Base-by-base conservation (phyloP, 306 rosid genomes). In the Citrullus amarus region DNA sequence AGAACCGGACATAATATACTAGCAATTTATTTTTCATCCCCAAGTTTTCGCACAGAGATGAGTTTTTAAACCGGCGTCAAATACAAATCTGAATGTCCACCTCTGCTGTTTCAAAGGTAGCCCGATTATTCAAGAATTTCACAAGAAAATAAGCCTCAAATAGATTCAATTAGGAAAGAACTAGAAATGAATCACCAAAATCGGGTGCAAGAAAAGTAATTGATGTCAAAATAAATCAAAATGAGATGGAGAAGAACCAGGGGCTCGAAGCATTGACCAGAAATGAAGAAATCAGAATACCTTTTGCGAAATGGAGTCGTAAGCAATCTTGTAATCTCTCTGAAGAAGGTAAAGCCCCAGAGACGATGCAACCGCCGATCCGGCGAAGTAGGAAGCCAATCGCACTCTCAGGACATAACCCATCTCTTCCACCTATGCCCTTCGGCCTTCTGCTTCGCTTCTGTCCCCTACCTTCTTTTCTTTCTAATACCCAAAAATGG, bases 371-470 rank as follows among this genome's bases (percentile, higher is more conserved):
- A 82, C 83, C 43, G 99, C 97, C 32, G 96, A 97, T 4, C 99
- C 97, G 9, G 89, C 76, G 82, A 92, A 92, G 86, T 92, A 92
- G 38, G 97, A 89, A 6, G 97, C 97, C 82, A 93, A 81, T 88
- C 97, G 85, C 76, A 91, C 98, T 66, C 98, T 80, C 78, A 91
- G 82, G 54, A 95, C 88, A 80, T 88, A 95, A 75, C 98, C 98
- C 98, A 95, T 95, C 62, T 78, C 57, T 63, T 22, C 80, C 25
- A 12, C 57, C 18, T 50, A 44, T 15, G 15, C 36, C 20, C 43
- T 70, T n/a, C 62, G 15, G n/a, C 20, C 43, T 70, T n/a, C 62
- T 12, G 10, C 63, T 25, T 55, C 18, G 8, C 67, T 48, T 20
- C 80, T 13, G 15, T n/a, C 3, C 28, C 76, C 25, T 32, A 16